Base-by-base conservation (phyloP, 1,284 basidiomycete species). In the Athelia sp. region DNA sequence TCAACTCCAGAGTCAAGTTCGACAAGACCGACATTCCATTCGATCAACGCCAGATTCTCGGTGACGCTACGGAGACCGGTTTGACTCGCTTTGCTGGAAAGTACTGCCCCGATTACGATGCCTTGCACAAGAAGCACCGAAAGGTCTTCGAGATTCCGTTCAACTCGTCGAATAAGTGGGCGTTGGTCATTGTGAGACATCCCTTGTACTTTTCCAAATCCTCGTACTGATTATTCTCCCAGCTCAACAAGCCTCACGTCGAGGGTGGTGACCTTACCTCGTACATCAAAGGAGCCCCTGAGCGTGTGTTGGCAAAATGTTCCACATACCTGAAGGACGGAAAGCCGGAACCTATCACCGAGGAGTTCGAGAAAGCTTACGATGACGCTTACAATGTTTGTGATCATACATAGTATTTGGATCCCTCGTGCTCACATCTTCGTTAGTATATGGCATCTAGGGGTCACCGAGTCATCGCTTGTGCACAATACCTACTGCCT, bases 111-210 rank as follows among this genome's bases (percentile, higher is more conserved):
- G 72, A 76, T 50, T 84, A 81, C 51, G 83, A 85, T 56, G 68
- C 56, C 14, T 73, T 79, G 53, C 62, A 76, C 52, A 76, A 75
- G 65, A 64, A 63, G 23, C 67, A 74, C 56, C 70, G 75, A 3
- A 82, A 82, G 58, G 76, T 79, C 14, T 86, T 84, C 54, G 81
- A 84, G 65, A 79, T 86, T 13, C 83, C 83, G 23, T 86, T 86
- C 69, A 86, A 86, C 59, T 82, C 82, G 14, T 78, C 76, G 11
- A 84, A 84, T 59, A 86, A 86, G 66, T 85, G 82, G 82, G 82
- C 82, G 11, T 60, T 85, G 50, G 80, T 81, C 35, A 81, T 84
- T 32, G 82, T 84, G 50, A 61, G 79, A 29, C 68, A 31, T 32
- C 19, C 31, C 15, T 29, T 21, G 46, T 49, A 40, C 8, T n/a